Evolutionary conservation across 306 rosid species (phyloP).

Genomic region (Morella rubra): DNA sequence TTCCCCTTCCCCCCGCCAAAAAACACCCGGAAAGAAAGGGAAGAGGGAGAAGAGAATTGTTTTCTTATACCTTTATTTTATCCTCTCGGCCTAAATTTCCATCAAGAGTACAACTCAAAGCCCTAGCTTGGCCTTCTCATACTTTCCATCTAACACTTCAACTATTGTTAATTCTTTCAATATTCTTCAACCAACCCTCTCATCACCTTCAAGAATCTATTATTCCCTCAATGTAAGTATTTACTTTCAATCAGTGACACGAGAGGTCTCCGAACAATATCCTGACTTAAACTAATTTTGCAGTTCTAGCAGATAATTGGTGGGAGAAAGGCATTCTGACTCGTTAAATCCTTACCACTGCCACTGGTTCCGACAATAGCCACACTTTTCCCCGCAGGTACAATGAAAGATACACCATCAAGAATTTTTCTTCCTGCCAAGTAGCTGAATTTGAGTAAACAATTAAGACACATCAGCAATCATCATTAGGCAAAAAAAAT

Average conservation of each 20-base stretch:
- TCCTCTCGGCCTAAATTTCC: too few relatives aligned
- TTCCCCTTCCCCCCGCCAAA: too few relatives aligned
- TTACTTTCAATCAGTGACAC: not conserved
- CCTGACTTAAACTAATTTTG: not conserved
- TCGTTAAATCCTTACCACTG: conserved; percentile 74
- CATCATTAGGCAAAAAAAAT: not conserved
- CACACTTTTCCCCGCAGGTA: conserved; percentile 96
- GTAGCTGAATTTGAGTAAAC: conserved; percentile 53
- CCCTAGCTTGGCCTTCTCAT: too few relatives aligned
- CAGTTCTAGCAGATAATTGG: conserved; percentile 8
- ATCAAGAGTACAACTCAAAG: too few relatives aligned
- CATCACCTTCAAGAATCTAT: too few relatives aligned
- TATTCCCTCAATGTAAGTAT: too few relatives aligned
- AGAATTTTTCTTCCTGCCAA: conserved; percentile 88
- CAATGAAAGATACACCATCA: conserved; percentile 79
- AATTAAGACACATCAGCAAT: conserved; percentile 26
- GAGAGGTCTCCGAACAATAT: not conserved
- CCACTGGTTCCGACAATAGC: conserved; percentile 99
- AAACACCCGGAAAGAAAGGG: too few relatives aligned
- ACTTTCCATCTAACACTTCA: too few relatives aligned
- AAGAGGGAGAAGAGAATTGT: too few relatives aligned
- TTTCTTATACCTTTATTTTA: too few relatives aligned
- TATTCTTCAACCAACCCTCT: too few relatives aligned
- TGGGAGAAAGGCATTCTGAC: conserved; percentile 21
- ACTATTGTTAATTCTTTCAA: too few relatives aligned